phyloP scores from a whole-genome alignment of 2,329 filamentous ascomycete genomes.

The Exophiala lecanii-corni region DNA sequence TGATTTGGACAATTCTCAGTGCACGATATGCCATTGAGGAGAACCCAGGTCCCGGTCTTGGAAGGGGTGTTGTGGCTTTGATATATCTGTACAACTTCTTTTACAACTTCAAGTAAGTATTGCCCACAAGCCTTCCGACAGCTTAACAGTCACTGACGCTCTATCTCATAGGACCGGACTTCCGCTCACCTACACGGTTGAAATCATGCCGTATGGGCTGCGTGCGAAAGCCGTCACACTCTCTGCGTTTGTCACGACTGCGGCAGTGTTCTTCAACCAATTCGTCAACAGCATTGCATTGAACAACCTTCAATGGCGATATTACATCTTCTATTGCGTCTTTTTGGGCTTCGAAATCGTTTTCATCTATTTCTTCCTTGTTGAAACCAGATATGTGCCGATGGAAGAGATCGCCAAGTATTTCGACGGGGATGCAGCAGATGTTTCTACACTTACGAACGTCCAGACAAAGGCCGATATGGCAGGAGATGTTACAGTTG shows the following conservation, averaged over 20 bases:
- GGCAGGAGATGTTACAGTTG: conserved; percentile 1
- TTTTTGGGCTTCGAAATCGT: conserved; percentile 30
- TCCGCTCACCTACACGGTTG: conserved; percentile 38
- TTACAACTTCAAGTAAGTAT: conserved; percentile 33
- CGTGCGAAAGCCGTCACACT: conserved; percentile 44
- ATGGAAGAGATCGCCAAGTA: conserved; percentile 66
- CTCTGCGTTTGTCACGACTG: conserved; percentile 35
- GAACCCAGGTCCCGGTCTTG: conserved; percentile 27
- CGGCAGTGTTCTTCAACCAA: conserved; percentile 38
- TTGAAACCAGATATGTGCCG: conserved; percentile 62
- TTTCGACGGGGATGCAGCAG: conserved; percentile 60
- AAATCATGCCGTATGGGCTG: conserved; percentile 46
- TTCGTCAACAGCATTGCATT: conserved; percentile 35
- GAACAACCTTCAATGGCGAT: conserved; percentile 30
- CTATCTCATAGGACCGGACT: conserved; percentile 26
- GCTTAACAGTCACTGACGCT: too few relatives aligned
- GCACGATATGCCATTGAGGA: conserved; percentile 31
- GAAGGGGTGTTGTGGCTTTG: conserved; percentile 36
- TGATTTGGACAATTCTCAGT: conserved; percentile 25
- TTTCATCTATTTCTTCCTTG: conserved; percentile 34
- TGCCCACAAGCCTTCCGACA: too few relatives aligned
- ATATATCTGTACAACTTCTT: conserved; percentile 40
- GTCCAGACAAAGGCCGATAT: background rate
- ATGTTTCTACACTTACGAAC: conserved; percentile 31
- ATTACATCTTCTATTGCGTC: conserved; percentile 33